Percentiles rank a stretch among this genome's conserved stretches.
Conservation (phyloP, 371 early-diverging fungal species). For the Synchytrium microbalum region DNA sequence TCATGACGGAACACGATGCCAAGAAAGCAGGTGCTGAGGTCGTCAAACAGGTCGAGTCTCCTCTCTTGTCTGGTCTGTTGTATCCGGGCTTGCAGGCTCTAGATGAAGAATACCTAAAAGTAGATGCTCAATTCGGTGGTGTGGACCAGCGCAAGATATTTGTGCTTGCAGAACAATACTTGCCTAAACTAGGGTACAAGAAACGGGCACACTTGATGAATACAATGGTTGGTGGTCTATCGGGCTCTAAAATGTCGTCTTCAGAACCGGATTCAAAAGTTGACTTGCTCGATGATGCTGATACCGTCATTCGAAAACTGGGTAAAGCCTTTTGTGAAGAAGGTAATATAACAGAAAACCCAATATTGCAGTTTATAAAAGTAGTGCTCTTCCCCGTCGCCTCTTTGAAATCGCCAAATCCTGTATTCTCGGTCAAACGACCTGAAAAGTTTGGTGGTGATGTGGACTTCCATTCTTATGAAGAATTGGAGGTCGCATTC, state of each 20-base stretch:
- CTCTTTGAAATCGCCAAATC: constrained; percentile 38
- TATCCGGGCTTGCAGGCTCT: constrained; percentile 99
- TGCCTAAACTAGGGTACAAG: constrained; percentile 94
- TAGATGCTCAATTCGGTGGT: constrained; percentile 99
- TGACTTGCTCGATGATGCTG: constrained; percentile 88
- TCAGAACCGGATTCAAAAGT: constrained; percentile 98
- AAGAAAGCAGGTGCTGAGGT: constrained; percentile 99
- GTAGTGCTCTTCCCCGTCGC: constrained; percentile 79
- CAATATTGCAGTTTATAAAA: constrained; percentile 85
- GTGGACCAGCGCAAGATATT: constrained; percentile 99
- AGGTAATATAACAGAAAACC: constrained; percentile 93
- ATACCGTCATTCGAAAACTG: constrained; percentile 86
- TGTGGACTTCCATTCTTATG: constrained; percentile 58
- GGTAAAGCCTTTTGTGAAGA: constrained; percentile 98
- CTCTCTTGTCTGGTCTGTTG: constrained; percentile 87
- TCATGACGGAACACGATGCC: constrained; percentile 93
- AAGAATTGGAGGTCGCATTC: constrained; percentile 82
- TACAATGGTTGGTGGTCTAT: constrained; percentile 98
- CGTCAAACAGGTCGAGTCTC: constrained; percentile 98
- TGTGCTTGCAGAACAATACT: constrained; percentile 92
- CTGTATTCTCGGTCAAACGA: constrained; percentile 63
- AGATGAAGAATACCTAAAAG: constrained; percentile 97
- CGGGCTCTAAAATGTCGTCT: constrained; percentile 96
- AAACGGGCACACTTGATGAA: constrained; percentile 99
- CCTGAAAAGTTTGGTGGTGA: constrained; percentile 88